Evolutionary conservation across 805 yeast genomes (phyloP).

Genomic region (Danielia oregonensis): DNA sequence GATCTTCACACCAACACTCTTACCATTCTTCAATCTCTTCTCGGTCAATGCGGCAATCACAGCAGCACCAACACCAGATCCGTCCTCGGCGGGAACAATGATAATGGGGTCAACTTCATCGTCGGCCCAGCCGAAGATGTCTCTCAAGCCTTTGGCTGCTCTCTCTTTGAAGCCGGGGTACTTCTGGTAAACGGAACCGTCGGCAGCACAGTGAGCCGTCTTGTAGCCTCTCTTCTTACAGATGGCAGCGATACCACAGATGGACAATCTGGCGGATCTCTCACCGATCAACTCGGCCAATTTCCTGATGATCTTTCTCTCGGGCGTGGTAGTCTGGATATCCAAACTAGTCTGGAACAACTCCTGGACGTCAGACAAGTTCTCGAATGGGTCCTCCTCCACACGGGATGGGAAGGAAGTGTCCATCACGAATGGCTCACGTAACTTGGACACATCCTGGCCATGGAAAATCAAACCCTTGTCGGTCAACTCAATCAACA

Average conservation of each 20-base stretch:
- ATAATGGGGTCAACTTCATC: constrained; percentile 71
- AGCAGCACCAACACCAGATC: constrained; percentile 98
- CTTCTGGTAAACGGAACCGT: constrained; percentile 91
- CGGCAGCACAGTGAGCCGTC: constrained; percentile 90
- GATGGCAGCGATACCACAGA: constrained; percentile 94
- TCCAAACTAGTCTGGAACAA: constrained; percentile 58
- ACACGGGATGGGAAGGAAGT: constrained; percentile 83
- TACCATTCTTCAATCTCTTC: constrained; percentile 67
- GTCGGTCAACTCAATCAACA: constrained; percentile 67
- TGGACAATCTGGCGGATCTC: constrained; percentile 87
- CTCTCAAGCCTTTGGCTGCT: constrained; percentile 84
- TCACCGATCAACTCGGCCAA: constrained; percentile 85
- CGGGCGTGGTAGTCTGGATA: constrained; percentile 66
- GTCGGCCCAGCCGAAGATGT: constrained; percentile 75
- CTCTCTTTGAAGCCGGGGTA: constrained; percentile 90
- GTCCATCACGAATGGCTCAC: constrained; percentile 71
- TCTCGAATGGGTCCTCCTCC: constrained; percentile 87
- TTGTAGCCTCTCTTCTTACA: constrained; percentile 77
- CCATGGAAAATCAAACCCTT: constrained; percentile 60
- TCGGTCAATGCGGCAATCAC: constrained; percentile 93
- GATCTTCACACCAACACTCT: constrained; percentile 52
- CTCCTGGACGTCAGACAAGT: constrained; percentile 69
- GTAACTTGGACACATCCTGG: constrained; percentile 65
- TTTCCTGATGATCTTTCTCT: constrained; percentile 78
- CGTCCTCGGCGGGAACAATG: constrained; percentile 94